Percentiles rank a stretch among this genome's conserved stretches.
These are phyloP conservation scores for Lactarius quietus DNA, from an alignment of 768 basidiomycete genomes.

Conservation along the genomic window DNA sequence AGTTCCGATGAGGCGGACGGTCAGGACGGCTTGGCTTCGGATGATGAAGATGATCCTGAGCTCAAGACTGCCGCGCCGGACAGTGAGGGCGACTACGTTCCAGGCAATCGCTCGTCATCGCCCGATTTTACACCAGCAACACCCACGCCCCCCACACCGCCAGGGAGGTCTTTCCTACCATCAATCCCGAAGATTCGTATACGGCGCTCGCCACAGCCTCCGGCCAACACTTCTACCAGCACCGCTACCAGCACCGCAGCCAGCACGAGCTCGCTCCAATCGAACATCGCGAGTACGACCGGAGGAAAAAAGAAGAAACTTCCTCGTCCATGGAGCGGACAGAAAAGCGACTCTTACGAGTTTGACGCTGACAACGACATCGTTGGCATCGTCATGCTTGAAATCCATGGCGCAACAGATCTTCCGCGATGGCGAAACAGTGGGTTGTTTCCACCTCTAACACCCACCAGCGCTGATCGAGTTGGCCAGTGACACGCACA, in stretches of 20 bases:
- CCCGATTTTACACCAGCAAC: slow-evolving; percentile 14
- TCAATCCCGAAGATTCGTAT: slow-evolving; percentile 36
- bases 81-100: neutral
- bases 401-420: slow-evolving; percentile 80
- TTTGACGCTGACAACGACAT: slow-evolving; percentile 75
- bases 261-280: slow-evolving; percentile 19
- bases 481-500: slow-evolving; percentile 66
- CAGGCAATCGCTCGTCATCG: neutral
- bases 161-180: slow-evolving; percentile 30
- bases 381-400: slow-evolving; percentile 91
- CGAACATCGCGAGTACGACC: slow-evolving; percentile 27
- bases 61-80: slow-evolving; percentile 14
- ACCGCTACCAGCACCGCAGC: slow-evolving; percentile 16
- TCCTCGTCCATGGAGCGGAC: slow-evolving; percentile 37
- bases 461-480: neutral
- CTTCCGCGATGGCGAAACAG: slow-evolving; percentile 85
- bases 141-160: slow-evolving; percentile 28
- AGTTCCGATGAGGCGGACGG: slow-evolving; percentile 51
- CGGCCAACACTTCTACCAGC: slow-evolving; percentile 33
- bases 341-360: slow-evolving; percentile 48
- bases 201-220: slow-evolving; percentile 33
- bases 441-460: slow-evolving; percentile 39
- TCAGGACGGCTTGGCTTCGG: slow-evolving; percentile 39
- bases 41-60: slow-evolving; percentile 35
- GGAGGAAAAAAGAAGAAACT: slow-evolving; percentile 38